A percentile compares a stretch with the other conserved stretches of the same genome.
Conservation (phyloP, 257 asterid species). For the Solanum clarkiae region DNA sequence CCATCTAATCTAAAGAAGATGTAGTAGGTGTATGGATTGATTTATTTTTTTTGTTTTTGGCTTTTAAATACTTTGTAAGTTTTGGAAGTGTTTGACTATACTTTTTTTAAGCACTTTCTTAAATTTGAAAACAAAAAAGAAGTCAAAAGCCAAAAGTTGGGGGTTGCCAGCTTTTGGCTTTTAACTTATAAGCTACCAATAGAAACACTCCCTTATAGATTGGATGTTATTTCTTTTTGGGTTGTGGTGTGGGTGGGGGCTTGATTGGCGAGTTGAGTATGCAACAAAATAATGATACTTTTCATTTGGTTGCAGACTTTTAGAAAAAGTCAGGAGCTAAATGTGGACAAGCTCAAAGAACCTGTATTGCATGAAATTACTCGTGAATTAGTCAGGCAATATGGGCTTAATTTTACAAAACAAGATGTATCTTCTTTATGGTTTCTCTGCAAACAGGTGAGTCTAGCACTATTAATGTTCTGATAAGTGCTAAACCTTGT, state of each 20-base stretch:
- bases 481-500: conserved; percentile 1
- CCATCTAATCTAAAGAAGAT: not conserved
- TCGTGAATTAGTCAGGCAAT: conserved; percentile 37
- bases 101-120: too few species aligned
- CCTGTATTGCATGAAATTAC: conserved; percentile 62
- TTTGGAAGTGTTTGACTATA: too few species aligned
- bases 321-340: conserved; percentile 85
- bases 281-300: not conserved
- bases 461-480: not conserved
- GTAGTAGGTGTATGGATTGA: too few species aligned
- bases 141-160: too few species aligned
- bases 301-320: conserved; percentile 34
- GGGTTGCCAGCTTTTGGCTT: too few species aligned
- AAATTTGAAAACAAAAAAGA: too few species aligned
- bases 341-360: conserved; percentile 62
- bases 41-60: too few species aligned
- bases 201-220: not conserved
- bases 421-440: conserved; percentile 68
- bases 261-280: not conserved
- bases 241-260: not conserved
- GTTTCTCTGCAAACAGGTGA: conserved; percentile 91
- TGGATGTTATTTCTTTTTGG: not conserved
- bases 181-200: too few species aligned
- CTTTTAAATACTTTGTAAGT: too few species aligned
- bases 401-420: conserved; percentile 66